These are phyloP conservation scores for Xylariaceae sp. DNA, from an alignment of 2,329 filamentous ascomycete genomes.

Conservation along the genomic window DNA sequence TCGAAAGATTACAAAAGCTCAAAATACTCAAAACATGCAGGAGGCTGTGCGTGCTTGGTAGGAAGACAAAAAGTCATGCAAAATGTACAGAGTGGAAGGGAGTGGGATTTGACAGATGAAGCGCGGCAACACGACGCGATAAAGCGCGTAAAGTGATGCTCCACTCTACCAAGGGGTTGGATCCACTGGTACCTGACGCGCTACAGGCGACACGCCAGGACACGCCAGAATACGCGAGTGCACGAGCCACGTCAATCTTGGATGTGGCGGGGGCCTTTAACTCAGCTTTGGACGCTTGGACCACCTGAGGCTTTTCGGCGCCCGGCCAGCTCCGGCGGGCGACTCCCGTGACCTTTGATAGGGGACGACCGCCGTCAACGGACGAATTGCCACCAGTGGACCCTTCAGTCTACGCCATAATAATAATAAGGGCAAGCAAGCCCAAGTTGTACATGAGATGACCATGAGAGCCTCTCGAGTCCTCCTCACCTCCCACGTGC, in stretches of 20 bases:
- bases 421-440: too few species aligned
- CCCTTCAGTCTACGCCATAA: too few species aligned
- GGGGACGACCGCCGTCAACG: too few species aligned
- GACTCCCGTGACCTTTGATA: background rate
- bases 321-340: constrained; percentile 11
- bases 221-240: background rate
- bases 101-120: constrained; percentile 8
- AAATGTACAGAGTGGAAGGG: constrained; percentile 1
- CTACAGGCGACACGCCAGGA: too few species aligned
- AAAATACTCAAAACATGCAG: too few species aligned
- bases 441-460: too few species aligned
- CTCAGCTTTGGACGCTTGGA: background rate
- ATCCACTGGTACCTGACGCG: constrained; percentile 1
- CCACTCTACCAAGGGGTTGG: constrained; percentile 2
- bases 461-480: too few species aligned
- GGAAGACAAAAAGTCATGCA: constrained; percentile 2
- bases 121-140: constrained; percentile 16
- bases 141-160: constrained; percentile 21
- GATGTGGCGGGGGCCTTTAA: too few species aligned
- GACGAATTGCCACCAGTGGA: too few species aligned
- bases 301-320: constrained; percentile 7
- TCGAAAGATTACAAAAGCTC: too few species aligned
- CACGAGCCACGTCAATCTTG: background rate
- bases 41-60: too few species aligned
- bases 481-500: too few species aligned